These are phyloP conservation scores for Lycium ferocissimum DNA, from an alignment of 257 asterid species.

Conservation along the genomic window DNA sequence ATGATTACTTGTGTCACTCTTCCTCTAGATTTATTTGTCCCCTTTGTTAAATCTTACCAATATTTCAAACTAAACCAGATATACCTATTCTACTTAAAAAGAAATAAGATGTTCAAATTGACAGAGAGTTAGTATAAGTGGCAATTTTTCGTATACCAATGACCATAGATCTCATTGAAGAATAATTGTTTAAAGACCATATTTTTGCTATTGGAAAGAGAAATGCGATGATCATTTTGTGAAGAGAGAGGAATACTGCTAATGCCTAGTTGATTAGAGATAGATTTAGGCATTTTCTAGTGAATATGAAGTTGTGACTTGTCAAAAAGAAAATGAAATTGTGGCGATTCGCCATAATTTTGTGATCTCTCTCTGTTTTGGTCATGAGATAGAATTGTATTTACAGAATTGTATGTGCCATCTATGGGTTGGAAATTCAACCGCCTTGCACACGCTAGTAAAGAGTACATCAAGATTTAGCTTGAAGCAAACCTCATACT, in stretches of 20 bases:
- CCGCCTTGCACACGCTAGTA: conserved; percentile 1
- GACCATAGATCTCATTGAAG: not conserved
- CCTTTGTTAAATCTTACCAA: conserved; percentile 18
- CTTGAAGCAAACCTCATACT: not conserved
- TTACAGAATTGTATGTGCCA: not conserved
- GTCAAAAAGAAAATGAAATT: not conserved
- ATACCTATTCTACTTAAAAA: not conserved
- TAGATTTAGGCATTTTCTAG: not conserved
- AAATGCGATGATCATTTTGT: too few relatives aligned
- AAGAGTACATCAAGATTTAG: not conserved
- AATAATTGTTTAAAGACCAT: not conserved
- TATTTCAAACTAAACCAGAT: not conserved
- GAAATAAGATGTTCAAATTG: not conserved
- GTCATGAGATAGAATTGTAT: not conserved
- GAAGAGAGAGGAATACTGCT: not conserved
- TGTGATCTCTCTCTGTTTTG: not conserved
- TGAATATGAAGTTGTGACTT: not conserved
- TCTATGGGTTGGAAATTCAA: conserved; percentile 8
- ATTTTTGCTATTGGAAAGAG: too few relatives aligned
- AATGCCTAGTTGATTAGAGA: not conserved
- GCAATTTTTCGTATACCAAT: not conserved
- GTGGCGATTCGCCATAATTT: not conserved
- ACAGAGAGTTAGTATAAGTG: not conserved
- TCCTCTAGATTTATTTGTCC: not conserved
- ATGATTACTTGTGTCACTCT: not conserved